A percentile compares a stretch with the other conserved stretches of the same genome.
These are phyloP conservation scores for Exsudoporus frostii DNA, from an alignment of 768 basidiomycete species.

Conservation along the genomic window DNA sequence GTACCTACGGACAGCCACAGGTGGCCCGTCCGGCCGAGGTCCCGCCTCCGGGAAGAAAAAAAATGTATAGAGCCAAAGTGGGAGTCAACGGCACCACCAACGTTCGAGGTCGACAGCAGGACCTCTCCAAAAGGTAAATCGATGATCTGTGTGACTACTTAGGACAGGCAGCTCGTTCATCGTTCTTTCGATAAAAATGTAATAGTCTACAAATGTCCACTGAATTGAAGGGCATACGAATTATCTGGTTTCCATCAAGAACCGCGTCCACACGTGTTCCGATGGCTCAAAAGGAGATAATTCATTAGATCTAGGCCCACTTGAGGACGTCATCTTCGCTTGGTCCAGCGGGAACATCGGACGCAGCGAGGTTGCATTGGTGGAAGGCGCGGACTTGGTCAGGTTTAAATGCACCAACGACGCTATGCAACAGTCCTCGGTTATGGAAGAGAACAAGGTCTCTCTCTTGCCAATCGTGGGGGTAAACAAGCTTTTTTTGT, in stretches of 20 bases:
- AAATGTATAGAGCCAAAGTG: no score
- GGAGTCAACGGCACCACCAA: background rate
- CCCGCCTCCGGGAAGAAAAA: no score
- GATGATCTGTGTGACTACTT: constrained; percentile 4
- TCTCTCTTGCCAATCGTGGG: constrained; percentile 77
- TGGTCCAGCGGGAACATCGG: constrained; percentile 48
- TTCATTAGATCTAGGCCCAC: constrained; percentile 36
- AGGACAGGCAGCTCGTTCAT: constrained; percentile 4
- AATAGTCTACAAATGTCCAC: constrained; percentile 5
- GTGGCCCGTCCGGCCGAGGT: no score
- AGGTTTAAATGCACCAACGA: constrained; percentile 59
- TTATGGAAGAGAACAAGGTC: constrained; percentile 74
- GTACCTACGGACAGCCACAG: no score
- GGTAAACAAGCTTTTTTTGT: constrained; percentile 61
- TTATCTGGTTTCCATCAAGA: constrained; percentile 5
- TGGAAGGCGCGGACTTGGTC: constrained; percentile 50
- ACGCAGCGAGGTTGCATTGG: constrained; percentile 58
- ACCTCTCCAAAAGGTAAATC: constrained; percentile 11
- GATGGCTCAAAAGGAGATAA: background rate
- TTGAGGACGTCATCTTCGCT: constrained; percentile 40
- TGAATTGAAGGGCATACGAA: background rate
- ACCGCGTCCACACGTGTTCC: constrained; percentile 1
- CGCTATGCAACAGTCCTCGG: constrained; percentile 63
- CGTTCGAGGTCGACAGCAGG: background rate
- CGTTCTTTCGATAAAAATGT: background rate